Conservation (phyloP, 1,284 basidiomycete genomes). For the Puccinia novopanici region DNA sequence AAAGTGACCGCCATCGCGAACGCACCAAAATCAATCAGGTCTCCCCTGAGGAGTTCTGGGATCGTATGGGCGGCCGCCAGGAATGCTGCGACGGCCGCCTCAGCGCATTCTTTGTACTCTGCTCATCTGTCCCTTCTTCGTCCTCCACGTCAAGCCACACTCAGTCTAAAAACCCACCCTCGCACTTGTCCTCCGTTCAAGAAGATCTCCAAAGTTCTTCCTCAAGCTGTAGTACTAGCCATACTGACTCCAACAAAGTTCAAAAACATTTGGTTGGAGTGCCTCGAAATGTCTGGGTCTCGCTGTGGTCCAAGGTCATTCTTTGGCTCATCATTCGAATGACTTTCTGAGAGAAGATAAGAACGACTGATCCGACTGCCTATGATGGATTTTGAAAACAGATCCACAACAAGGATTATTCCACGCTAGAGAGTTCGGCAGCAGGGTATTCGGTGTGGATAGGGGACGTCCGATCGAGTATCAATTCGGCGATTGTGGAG, state of each 20-base stretch:
- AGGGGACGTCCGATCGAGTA: constrained; percentile 14
- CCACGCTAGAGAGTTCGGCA: constrained; percentile 1
- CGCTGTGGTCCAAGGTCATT: constrained; percentile 36
- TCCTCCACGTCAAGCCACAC: neutral
- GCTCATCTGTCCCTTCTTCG: neutral
- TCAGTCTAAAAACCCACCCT: neutral
- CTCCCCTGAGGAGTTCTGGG: constrained; percentile 78
- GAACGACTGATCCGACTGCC: neutral
- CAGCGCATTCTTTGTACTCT: constrained; percentile 80
- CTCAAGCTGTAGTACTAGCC: too few relatives aligned
- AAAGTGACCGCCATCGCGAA: constrained; percentile 52
- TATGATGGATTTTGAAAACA: too few relatives aligned
- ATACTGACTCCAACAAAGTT: neutral
- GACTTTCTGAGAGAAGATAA: too few relatives aligned
- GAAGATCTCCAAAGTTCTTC: neutral
- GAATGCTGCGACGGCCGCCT: constrained; percentile 82
- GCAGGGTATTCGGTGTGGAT: constrained; percentile 20
- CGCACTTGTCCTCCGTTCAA: neutral
- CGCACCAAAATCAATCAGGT: constrained; percentile 52
- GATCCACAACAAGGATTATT: constrained; percentile 47
- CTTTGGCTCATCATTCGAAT: too few relatives aligned
- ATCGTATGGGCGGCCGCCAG: constrained; percentile 88
- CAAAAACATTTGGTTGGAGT: constrained; percentile 7
- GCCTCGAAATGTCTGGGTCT: constrained; percentile 40
- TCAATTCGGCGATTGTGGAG: constrained; percentile 5